Conservation (phyloP, 164 flowering plant genomes). For the Annona cherimola region DNA sequence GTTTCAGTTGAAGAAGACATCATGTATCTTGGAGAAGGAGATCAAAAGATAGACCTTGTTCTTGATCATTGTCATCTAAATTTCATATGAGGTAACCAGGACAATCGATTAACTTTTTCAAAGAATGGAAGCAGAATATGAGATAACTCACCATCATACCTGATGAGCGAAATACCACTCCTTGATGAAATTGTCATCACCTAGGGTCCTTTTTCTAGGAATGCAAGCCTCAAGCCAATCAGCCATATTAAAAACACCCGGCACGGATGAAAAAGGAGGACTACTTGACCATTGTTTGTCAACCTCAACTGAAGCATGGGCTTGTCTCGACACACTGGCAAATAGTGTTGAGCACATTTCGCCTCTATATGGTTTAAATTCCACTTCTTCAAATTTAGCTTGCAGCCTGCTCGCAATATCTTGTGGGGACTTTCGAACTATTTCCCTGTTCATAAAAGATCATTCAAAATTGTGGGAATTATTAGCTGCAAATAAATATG, state of each 20-base stretch:
- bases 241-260: constrained; percentile 1
- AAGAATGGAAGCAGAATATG: constrained; percentile 1
- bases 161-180: constrained; percentile 32
- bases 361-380: neutral
- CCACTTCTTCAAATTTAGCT: neutral
- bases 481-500: neutral
- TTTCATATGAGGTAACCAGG: neutral
- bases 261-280: neutral
- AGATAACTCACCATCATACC: constrained; percentile 76
- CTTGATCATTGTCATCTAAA: neutral
- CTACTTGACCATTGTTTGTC: neutral
- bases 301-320: neutral
- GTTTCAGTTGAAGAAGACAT: too few species aligned
- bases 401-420: neutral
- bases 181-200: constrained; percentile 3
- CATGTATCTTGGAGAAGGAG: too few species aligned
- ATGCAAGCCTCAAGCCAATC: constrained; percentile 6
- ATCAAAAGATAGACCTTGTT: too few species aligned
- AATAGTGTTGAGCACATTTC: neutral
- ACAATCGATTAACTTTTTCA: neutral
- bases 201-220: constrained; percentile 4
- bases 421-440: neutral
- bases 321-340: neutral
- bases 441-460: neutral
- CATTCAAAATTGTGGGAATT: neutral